Evolutionary conservation across 768 basidiomycete species (phyloP).

Genomic region (Leccinellum albellum): DNA sequence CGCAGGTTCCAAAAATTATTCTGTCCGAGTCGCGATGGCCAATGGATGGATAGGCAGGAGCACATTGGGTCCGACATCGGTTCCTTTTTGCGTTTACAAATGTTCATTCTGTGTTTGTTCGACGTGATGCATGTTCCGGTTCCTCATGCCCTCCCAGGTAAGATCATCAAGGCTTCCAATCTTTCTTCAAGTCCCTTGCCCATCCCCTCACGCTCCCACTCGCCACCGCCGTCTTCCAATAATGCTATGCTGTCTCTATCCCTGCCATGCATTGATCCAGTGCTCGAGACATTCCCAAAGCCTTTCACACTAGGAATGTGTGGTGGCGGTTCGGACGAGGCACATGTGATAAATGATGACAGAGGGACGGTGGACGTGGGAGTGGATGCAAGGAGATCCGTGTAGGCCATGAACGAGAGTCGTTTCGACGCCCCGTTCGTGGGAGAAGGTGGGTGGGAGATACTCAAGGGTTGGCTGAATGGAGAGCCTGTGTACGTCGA

Average conservation of each 20-base stretch:
- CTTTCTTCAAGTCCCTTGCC: conserved; percentile 82
- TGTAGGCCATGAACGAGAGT: conserved; percentile 86
- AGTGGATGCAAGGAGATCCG: conserved; percentile 75
- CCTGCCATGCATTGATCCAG: conserved; percentile 24
- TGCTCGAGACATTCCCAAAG: conserved; percentile 29
- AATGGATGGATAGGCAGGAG: background rate
- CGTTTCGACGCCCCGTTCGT: conserved; percentile 55
- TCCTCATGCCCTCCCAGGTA: conserved; percentile 25
- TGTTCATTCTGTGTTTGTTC: background rate
- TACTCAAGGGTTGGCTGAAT: conserved; percentile 18
- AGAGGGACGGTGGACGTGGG: conserved; percentile 71
- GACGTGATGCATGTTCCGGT: background rate
- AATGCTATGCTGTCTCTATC: conserved; percentile 42
- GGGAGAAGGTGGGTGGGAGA: conserved; percentile 44
- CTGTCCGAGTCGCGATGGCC: background rate
- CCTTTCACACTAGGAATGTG: conserved; percentile 66
- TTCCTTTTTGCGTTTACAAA: background rate
- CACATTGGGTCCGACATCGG: background rate
- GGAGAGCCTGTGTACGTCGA: conserved; percentile 29
- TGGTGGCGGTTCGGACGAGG: conserved; percentile 60
- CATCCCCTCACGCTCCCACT: conserved; percentile 85
- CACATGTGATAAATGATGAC: conserved; percentile 65
- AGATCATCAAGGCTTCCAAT: conserved; percentile 54
- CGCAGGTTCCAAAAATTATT: background rate
- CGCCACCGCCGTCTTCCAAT: conserved; percentile 69